These are phyloP conservation scores for Mucor plumbeus DNA, from an alignment of 371 early-diverging fungal genomes.

Conservation along the genomic window DNA sequence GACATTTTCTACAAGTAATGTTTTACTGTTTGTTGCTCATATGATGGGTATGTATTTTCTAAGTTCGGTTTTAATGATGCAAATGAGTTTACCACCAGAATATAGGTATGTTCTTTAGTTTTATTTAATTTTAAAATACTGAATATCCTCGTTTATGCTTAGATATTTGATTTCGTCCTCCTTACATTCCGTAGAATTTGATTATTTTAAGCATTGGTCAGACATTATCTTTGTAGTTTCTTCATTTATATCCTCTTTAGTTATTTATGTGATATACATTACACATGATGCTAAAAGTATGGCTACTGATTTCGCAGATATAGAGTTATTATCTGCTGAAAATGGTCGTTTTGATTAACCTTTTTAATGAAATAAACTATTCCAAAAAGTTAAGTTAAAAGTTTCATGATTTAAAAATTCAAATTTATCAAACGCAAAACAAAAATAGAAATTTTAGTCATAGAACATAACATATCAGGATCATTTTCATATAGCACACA, in stretches of 20 bases:
- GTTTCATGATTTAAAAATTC: too few species aligned
- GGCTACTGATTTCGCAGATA: conserved; percentile 44
- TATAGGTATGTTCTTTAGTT: conserved; percentile 58
- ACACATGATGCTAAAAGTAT: conserved; percentile 56
- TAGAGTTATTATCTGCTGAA: conserved; percentile 36
- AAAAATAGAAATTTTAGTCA: too few species aligned
- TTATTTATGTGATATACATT: conserved; percentile 74
- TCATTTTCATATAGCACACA: too few species aligned
- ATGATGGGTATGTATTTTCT: conserved; percentile 94
- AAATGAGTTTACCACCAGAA: conserved; percentile 82
- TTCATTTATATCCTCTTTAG: conserved; percentile 65
- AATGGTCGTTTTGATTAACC: conserved; percentile 13
- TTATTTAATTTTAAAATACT: neutral
- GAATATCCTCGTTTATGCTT: conserved; percentile 2
- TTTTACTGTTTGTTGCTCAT: conserved; percentile 82
- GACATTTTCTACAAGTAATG: conserved; percentile 65
- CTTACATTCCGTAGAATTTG: conserved; percentile 78
- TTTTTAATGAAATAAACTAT: neutral
- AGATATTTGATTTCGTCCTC: conserved; percentile 82
- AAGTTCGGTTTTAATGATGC: conserved; percentile 89
- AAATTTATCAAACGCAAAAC: too few species aligned
- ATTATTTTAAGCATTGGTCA: conserved; percentile 93
- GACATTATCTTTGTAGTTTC: conserved; percentile 90
- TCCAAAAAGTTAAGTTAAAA: too few species aligned
- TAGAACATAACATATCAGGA: too few species aligned